Conservation (phyloP, 495 filamentous ascomycete species). For the Neurospora sp. region DNA sequence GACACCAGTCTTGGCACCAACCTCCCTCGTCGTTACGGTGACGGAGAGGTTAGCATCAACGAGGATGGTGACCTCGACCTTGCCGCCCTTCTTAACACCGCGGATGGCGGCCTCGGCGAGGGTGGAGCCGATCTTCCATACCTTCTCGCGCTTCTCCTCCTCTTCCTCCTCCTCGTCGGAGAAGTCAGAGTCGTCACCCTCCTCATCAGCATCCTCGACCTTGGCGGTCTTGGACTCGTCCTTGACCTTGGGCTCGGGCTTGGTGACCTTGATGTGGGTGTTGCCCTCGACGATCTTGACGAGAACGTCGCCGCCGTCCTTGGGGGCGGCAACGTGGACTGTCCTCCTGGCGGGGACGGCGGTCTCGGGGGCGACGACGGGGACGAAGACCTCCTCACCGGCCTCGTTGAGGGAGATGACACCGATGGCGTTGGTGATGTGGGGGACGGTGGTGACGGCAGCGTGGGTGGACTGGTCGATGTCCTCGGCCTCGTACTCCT, state of each 20-base stretch:
- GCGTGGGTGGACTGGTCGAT: constrained; percentile 95
- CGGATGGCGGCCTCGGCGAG: constrained; percentile 80
- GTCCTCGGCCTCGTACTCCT: constrained; percentile 85
- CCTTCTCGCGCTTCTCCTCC: constrained; percentile 76
- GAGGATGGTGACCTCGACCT: constrained; percentile 88
- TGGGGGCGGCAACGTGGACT: constrained; percentile 61
- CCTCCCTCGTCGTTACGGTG: constrained; percentile 70
- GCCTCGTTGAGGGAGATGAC: constrained; percentile 62
- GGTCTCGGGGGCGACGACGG: constrained; percentile 74
- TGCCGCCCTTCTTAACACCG: constrained; percentile 75
- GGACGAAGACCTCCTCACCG: constrained; percentile 56
- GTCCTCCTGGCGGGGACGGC: constrained; percentile 80
- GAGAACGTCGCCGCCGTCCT: constrained; percentile 74
- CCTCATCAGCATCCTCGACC: constrained; percentile 38
- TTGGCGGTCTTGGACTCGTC: constrained; percentile 26
- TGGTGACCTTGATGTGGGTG: constrained; percentile 81
- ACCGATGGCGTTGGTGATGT: constrained; percentile 80
- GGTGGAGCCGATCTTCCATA: constrained; percentile 80
- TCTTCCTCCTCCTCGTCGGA: constrained; percentile 71
- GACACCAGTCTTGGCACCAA: constrained; percentile 77
- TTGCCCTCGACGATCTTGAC: constrained; percentile 78
- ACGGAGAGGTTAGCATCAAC: constrained; percentile 68
- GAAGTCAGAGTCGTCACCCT: constrained; percentile 46
- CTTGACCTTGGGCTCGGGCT: constrained; percentile 68
- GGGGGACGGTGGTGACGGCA: constrained; percentile 85